Evolutionary conservation across 75 land plant genomes (phyloP).

Genomic region (Pinus taeda): DNA sequence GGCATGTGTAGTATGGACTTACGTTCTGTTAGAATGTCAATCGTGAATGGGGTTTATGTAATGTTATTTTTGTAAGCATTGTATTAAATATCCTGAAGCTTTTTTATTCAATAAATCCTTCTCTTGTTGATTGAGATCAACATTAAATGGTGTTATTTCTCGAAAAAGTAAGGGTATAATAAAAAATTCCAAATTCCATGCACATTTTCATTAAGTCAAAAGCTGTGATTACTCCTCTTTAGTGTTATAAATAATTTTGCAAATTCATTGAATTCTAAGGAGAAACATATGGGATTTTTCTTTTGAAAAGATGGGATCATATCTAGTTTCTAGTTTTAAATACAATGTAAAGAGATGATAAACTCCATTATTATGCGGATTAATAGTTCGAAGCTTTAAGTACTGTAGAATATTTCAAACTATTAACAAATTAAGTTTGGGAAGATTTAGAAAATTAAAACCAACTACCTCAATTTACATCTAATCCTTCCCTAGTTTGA

Average conservation of each 20-base stretch:
- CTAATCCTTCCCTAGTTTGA: too few species aligned
- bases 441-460: too few species aligned
- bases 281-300: neutral
- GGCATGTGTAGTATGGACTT: neutral
- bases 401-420: too few species aligned
- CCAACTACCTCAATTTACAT: too few species aligned
- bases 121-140: neutral
- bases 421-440: too few species aligned
- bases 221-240: neutral
- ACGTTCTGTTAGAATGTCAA: too few species aligned
- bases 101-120: slow-evolving; percentile 6
- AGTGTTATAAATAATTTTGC: neutral
- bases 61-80: neutral
- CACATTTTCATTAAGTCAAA: too few species aligned
- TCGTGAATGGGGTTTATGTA: too few species aligned
- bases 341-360: too few species aligned
- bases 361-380: too few species aligned
- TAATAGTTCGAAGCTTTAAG: too few species aligned
- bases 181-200: too few species aligned
- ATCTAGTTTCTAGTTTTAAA: neutral
- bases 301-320: neutral
- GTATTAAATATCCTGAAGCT: neutral
- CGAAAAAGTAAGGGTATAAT: neutral
- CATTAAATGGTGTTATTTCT: neutral
- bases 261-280: neutral